Conservation (phyloP, 306 rosid species). For the Chamaecrista fasciculata region DNA sequence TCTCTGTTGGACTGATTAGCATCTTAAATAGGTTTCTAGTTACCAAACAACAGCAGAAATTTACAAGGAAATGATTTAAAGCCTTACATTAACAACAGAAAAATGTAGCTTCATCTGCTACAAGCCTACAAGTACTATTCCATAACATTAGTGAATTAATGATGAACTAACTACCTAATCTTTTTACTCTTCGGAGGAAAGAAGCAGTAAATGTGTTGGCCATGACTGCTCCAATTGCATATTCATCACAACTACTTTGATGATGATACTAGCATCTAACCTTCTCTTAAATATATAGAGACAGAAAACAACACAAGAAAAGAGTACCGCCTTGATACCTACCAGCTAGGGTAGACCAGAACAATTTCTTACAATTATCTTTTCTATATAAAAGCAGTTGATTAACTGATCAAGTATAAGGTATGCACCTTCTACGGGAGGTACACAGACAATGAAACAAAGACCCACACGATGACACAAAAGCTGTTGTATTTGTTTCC, state of each 20-base stretch:
- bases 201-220: not conserved
- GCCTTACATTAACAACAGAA: not conserved
- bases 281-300: not conserved
- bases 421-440: not conserved
- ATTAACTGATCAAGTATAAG: not conserved
- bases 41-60: not conserved
- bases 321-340: not conserved
- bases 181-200: not conserved
- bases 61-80: not conserved
- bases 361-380: not conserved
- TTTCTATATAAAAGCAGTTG: not conserved
- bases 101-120: not conserved
- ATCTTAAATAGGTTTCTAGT: slow-evolving; percentile 13
- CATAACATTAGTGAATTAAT: not conserved
- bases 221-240: not conserved
- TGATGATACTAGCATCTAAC: not conserved
- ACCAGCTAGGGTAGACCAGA: not conserved
- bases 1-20: not conserved
- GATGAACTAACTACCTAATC: not conserved
- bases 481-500: not conserved
- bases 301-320: not conserved
- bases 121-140: not conserved
- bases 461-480: not conserved
- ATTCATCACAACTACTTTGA: not conserved
- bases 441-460: not conserved